phyloP scores from a whole-genome alignment of 768 basidiomycete species.

The Dictyophora rubrovolvata region DNA sequence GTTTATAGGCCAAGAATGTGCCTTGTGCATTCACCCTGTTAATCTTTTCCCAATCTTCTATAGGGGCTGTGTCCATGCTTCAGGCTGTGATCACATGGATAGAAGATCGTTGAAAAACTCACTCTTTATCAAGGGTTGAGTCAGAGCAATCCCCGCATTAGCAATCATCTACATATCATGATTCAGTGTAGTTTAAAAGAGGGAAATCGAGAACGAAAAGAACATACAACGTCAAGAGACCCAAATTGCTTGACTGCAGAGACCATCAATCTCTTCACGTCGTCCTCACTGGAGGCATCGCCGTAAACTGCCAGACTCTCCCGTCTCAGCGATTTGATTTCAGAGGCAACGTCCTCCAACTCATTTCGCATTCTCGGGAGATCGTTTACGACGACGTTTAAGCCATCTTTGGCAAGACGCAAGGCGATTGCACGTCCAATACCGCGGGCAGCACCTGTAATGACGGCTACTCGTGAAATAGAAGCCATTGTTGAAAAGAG shows the following conservation, averaged over 20 bases:
- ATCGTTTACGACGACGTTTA: slow-evolving; percentile 38
- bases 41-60: slow-evolving; percentile 13
- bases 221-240: slow-evolving; percentile 23
- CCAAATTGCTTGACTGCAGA: slow-evolving; percentile 1
- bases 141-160: slow-evolving; percentile 3
- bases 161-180: slow-evolving; percentile 2
- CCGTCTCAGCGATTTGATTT: neutral
- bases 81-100: neutral
- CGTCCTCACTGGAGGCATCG: neutral
- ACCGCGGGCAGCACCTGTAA: slow-evolving; percentile 37
- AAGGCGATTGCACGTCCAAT: slow-evolving; percentile 39
- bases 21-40: slow-evolving; percentile 35
- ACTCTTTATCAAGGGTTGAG: neutral
- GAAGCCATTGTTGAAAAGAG: neutral
- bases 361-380: slow-evolving; percentile 13
- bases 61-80: neutral
- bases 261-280: neutral
- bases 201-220: neutral
- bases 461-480: slow-evolving; percentile 24
- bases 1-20: slow-evolving; percentile 6
- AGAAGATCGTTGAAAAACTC: neutral
- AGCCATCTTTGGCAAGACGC: slow-evolving; percentile 38
- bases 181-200: neutral
- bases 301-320: neutral
- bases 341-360: neutral